Evolutionary conservation across 2,329 filamentous ascomycete genomes (phyloP), one percentile per base, ranked within the genome.

Genomic region (Acrocalymma vagum): DNA sequence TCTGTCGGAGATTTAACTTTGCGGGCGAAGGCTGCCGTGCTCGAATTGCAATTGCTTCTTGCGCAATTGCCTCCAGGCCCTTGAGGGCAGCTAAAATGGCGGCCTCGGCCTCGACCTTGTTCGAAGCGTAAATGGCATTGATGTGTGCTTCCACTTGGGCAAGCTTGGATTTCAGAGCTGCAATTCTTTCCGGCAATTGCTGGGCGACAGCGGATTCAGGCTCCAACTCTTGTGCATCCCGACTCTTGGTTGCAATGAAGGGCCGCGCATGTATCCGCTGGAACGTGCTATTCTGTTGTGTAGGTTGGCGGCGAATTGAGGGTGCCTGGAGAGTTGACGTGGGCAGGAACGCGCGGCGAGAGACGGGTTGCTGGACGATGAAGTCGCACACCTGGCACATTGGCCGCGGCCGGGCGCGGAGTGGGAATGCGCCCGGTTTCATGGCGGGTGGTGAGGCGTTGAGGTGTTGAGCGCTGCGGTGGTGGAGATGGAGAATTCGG

Each of bases 381-480:
- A 55, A 62, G 42, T 62, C 60, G 53, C 65, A 69, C 45, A 65
- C 44, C 42, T 67, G 63, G 48, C 65, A 69, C 11, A 64, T 45
- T 25, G 60, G 54, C 46, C 60, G 63, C 48, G 65, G 46, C 13
- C 31, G 59, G 23, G 49, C 38, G 42, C 63, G 63, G 44, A 63
- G 38, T 44, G 63, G 51, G 42, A 63, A 44, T 21, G 42, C 32
- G 18, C 45, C 48, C 34, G 63, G 53, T 38, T 65, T 62, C 65
- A 69, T 69, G 37, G 54, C 38, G 46, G 31, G 30, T 17, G 43
- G 34, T 23, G 29, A 13, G 29, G 18, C 24, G 37, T 25, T 27
- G 24, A 24, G 35, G 28, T 11, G 29, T 14, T 16, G 27, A 33
- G 29, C 33, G 31, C 27, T 20, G 9, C 4, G 32, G 18, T 24